Conservation (phyloP, 352 stramenopile species). For the Globisporangium camurandrum region DNA sequence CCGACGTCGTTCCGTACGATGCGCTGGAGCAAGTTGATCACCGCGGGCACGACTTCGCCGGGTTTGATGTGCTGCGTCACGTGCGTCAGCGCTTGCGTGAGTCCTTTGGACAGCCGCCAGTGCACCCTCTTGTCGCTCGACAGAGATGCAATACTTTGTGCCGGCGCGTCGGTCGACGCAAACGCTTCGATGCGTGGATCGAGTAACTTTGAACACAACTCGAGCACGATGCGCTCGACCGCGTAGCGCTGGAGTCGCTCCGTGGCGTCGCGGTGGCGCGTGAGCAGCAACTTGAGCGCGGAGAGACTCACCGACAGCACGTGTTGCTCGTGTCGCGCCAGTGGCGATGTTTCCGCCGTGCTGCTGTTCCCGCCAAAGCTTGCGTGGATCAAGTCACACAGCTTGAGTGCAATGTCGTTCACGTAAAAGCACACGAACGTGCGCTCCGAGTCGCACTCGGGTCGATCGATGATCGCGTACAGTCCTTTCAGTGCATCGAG, state of each 20-base stretch:
- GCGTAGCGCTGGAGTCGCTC: slow-evolving; percentile 64
- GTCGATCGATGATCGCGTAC: slow-evolving; percentile 67
- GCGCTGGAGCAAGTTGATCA: slow-evolving; percentile 74
- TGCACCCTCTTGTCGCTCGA: slow-evolving; percentile 40
- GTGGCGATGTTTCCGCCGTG: slow-evolving; percentile 48
- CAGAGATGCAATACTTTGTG: slow-evolving; percentile 27
- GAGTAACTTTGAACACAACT: slow-evolving; percentile 67
- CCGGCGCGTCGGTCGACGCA: slow-evolving; percentile 25
- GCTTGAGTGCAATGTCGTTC: slow-evolving; percentile 64
- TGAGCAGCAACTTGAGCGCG: slow-evolving; percentile 55
- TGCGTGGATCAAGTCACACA: slow-evolving; percentile 72
- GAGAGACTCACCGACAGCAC: slow-evolving; percentile 70
- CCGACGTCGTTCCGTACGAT: slow-evolving; percentile 73
- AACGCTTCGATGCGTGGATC: slow-evolving; percentile 64
- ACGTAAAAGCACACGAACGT: slow-evolving; percentile 69
- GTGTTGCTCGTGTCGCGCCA: too few relatives aligned
- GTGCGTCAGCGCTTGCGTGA: slow-evolving; percentile 52
- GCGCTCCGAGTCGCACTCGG: slow-evolving; percentile 42
- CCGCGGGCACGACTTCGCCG: slow-evolving; percentile 64
- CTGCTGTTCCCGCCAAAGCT: slow-evolving; percentile 54
- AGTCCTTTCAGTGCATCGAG: slow-evolving; percentile 73
- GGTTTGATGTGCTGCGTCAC: slow-evolving; percentile 52
- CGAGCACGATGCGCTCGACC: slow-evolving; percentile 69
- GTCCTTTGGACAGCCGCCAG: slow-evolving; percentile 55
- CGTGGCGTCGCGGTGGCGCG: slow-evolving; percentile 35